Evolutionary conservation across 108 stramenopile species (phyloP), one percentile per base, ranked within the genome.

Genomic region (Pseudonitzschia multistriata): DNA sequence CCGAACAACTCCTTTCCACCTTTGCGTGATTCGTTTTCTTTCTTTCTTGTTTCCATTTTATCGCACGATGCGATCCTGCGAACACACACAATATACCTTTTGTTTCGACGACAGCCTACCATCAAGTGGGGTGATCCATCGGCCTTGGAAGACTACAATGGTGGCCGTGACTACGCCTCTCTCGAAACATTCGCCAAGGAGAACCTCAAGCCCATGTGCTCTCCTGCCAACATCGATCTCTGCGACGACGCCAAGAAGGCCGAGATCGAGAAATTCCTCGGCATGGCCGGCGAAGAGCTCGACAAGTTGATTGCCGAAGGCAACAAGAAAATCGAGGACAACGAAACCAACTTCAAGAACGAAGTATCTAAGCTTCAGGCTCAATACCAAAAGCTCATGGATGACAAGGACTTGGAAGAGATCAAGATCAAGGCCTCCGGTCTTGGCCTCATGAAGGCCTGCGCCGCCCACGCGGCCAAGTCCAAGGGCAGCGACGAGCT

Each of bases 361-460:
- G 84, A 84, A 47, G 87, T 92, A 40, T 60, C 82, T 45, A 80
- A 81, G 64, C 84, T 92, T 31, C 88, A 92, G 75, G 79, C 83
- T 21, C 75, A 56, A n/a, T 92, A 89, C 79, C 71, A 86, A 55
- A 56, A 65, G 42, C 67, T 91, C 28, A 75, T 63, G 72, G 60
- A 66, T 21, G 85, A 82, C 17, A 92, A 95, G 84, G 91, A 92
- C 47, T 71, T 87, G 49, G 91, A 82, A 28, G 88, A 79, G 25
- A 85, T 95, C 67, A 95, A 95, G 88, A 77, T 73, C 40, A 77
- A 88, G 37, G 91, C 89, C 53, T 45, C 42, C 42, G 42, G 42
- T 45, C 88, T 95, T 69, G 94, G 94, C 13, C 68, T 95, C 49
- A 88, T 92, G 91, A 95, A 95, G 88, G 68, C 89, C 48, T 90